Evolutionary conservation across 1,284 basidiomycete species (phyloP), one percentile per base, ranked within the genome.

Genomic region (Vanrija humicola): DNA sequence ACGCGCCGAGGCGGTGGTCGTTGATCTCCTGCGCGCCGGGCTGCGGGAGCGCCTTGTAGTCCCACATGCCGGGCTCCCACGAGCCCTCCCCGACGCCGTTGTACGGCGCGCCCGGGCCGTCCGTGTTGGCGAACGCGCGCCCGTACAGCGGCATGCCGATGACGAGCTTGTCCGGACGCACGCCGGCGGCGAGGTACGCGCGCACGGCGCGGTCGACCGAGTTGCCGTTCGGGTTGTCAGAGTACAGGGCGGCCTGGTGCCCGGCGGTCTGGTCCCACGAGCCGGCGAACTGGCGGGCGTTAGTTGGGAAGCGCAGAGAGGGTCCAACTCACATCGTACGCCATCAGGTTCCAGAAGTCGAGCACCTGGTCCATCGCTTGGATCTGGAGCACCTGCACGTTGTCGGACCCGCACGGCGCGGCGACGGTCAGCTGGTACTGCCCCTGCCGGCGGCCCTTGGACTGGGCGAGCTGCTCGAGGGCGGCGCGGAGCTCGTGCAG

Each of bases 331-430:
- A 58, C 56, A 45, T 62, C 61, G 38, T 62, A 62, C 5, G 60
- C 56, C 92, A 97, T 96, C 54, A 97, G 75, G 73, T 95, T 94
- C 90, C 90, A 95, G 76, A 87, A 91, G 43, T 82, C 83, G 45
- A 95, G 77, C 23, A 77, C 76, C 58, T 73, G 70, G 68, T 92
- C 84, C 87, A 95, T 89, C 65, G 86, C 84, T 9, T 80, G 68
- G 16, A 94, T 78, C 12, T 81, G 79, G 19, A 91, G 80, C 59
- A 84, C 81, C 48, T 81, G 78, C 68, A 88, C 87, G 68, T 89
- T 84, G 23, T 79, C 77, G 3, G 81, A 64, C 23, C 90, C 90
- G 52, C 89, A 89, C 1, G 95, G 94, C 0, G 90, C 90, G 43
- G 91, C 91, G 55, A 94, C 71, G 1, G 74, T 75, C 23, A 79